Conservation (phyloP, 75 land plant genomes). For the Gnetum montanum region DNA sequence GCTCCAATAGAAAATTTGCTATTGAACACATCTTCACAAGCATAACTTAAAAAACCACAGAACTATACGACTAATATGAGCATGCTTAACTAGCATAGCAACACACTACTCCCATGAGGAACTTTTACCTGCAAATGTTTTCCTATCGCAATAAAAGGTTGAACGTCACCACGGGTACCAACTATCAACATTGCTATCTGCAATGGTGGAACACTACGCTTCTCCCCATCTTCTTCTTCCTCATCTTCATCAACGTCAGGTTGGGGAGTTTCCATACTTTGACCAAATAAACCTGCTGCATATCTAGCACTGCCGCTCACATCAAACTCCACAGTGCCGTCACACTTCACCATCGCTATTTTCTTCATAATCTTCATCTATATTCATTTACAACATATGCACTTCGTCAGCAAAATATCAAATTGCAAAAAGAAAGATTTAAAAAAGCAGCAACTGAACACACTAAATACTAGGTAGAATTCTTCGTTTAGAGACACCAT, state of each 20-base stretch:
- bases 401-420: background rate
- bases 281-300: conserved; percentile 17
- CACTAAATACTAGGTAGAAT: no score
- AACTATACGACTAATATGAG: no score
- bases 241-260: conserved; percentile 27
- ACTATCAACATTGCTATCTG: conserved; percentile 94
- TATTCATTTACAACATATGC: background rate
- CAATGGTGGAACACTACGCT: conserved; percentile 54
- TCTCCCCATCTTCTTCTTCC: conserved; percentile 26
- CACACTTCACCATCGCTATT: conserved; percentile 74
- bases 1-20: no score
- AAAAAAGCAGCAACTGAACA: no score
- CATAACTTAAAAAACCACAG: no score
- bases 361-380: conserved; percentile 71
- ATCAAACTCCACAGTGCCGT: conserved; percentile 87
- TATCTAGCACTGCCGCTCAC: conserved; percentile 45
- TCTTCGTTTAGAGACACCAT: background rate
- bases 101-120: no score
- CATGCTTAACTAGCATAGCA: no score
- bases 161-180: conserved; percentile 97
- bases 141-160: conserved; percentile 94
- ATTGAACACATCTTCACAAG: no score
- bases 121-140: conserved; percentile 71
- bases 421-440: background rate
- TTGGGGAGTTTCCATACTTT: conserved; percentile 15